Conservation (phyloP, 108 stramenopile genomes). For the Cyclostephanos tholiformis region DNA sequence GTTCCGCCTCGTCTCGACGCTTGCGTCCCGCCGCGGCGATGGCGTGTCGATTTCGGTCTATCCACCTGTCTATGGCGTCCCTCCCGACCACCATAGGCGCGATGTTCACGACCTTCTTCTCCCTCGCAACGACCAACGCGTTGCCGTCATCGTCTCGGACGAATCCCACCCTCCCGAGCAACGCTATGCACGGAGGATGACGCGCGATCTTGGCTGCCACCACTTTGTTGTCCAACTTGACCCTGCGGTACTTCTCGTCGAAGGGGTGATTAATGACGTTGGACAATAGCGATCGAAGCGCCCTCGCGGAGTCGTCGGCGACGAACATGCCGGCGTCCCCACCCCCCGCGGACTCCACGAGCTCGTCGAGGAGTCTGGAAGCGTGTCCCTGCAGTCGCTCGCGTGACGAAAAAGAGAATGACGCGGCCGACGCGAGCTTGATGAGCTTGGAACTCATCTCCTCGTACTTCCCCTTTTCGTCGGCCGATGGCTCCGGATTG, state of each 20-base stretch:
- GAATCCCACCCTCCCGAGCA: slow-evolving; percentile 79
- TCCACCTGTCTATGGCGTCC: slow-evolving; percentile 86
- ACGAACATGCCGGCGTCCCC: slow-evolving; percentile 54
- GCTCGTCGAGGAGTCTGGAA: slow-evolving; percentile 54
- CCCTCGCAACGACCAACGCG: slow-evolving; percentile 57
- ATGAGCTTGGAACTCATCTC: slow-evolving; percentile 68
- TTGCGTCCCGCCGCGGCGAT: slow-evolving; percentile 72
- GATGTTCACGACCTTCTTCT: slow-evolving; percentile 74
- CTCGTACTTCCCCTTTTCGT: slow-evolving; percentile 61
- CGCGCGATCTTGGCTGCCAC: slow-evolving; percentile 66
- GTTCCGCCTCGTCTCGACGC: slow-evolving; percentile 66
- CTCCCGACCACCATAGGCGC: slow-evolving; percentile 74
- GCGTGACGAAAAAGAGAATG: slow-evolving; percentile 77
- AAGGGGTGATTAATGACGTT: slow-evolving; percentile 76
- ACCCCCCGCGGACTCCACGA: slow-evolving; percentile 51
- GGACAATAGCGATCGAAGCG: slow-evolving; percentile 67
- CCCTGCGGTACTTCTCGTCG: slow-evolving; percentile 68
- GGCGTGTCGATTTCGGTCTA: slow-evolving; percentile 69
- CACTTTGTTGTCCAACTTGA: slow-evolving; percentile 78
- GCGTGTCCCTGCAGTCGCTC: slow-evolving; percentile 74
- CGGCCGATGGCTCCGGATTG: slow-evolving; percentile 62
- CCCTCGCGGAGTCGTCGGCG: slow-evolving; percentile 74
- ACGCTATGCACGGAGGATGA: slow-evolving; percentile 51
- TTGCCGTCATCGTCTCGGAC: slow-evolving; percentile 35
- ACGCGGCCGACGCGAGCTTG: slow-evolving; percentile 70